A percentile compares a stretch with the other conserved stretches of the same genome.
phyloP scores from a whole-genome alignment of 2,329 filamentous ascomycete species.

The Arthrobotrys sinensis region DNA sequence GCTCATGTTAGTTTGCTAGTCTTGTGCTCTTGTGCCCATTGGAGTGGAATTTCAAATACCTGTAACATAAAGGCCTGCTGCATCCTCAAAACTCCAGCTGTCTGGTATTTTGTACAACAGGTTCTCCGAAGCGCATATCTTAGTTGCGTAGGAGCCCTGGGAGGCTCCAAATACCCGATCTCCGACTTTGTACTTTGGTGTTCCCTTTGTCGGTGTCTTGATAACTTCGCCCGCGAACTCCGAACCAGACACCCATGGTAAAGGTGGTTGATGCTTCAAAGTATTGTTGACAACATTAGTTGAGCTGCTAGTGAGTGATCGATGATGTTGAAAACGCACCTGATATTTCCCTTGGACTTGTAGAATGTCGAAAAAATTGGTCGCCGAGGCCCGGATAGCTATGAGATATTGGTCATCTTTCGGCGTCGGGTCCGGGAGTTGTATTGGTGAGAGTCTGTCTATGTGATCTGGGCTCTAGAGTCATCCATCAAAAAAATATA shows the following conservation, averaged over 20 bases:
- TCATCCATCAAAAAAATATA: not conserved
- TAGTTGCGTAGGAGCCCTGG: slow-evolving; percentile 89
- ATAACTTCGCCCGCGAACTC: slow-evolving; percentile 89
- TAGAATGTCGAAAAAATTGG: slow-evolving; percentile 97
- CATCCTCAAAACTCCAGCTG: slow-evolving; percentile 87
- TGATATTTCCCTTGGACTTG: slow-evolving; percentile 98
- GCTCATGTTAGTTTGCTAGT: not conserved
- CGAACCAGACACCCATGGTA: slow-evolving; percentile 74
- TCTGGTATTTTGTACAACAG: slow-evolving; percentile 80
- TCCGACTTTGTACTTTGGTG: slow-evolving; percentile 78
- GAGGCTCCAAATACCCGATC: slow-evolving; percentile 87
- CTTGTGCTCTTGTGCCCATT: not conserved
- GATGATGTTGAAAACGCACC: slow-evolving; percentile 39
- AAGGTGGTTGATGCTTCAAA: slow-evolving; percentile 62
- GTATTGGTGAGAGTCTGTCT: slow-evolving; percentile 80
- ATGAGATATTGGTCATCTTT: slow-evolving; percentile 84
- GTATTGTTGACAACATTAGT: not conserved
- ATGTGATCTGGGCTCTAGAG: slow-evolving; percentile 83
- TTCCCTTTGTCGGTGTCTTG: slow-evolving; percentile 74
- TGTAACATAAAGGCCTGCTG: slow-evolving; percentile 91
- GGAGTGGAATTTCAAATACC: slow-evolving; percentile 35
- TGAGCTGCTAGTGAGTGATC: slow-evolving; percentile 61
- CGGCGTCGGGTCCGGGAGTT: slow-evolving; percentile 82
- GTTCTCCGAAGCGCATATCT: slow-evolving; percentile 78
- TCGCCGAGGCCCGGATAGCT: slow-evolving; percentile 85